Percentiles rank a stretch among this genome's conserved stretches.
phyloP scores from a whole-genome alignment of 1,139 yeast genomes.

The Suhomyces anneliseae region DNA sequence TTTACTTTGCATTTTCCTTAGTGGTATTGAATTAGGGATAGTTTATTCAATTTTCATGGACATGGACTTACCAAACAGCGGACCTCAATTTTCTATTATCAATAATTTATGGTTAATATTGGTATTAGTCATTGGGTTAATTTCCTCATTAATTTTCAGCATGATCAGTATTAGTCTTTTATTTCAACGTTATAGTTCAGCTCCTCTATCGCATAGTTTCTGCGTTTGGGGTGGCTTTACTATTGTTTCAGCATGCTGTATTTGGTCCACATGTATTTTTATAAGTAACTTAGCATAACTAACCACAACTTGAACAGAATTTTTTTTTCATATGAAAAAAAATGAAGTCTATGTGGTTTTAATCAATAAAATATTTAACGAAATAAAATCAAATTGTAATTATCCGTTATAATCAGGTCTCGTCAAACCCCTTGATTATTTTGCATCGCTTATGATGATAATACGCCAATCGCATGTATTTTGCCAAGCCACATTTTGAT shows the following conservation, averaged over 20 bases:
- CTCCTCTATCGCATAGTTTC: constrained; percentile 29
- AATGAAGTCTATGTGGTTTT: too few relatives aligned
- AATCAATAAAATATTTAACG: too few relatives aligned
- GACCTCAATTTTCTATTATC: constrained; percentile 22
- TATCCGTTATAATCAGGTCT: too few relatives aligned
- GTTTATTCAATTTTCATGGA: constrained; percentile 34
- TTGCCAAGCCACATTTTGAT: too few relatives aligned
- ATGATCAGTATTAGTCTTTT: constrained; percentile 34
- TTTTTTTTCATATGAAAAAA: too few relatives aligned
- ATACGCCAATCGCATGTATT: too few relatives aligned
- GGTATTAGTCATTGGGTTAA: constrained; percentile 34
- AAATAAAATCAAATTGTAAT: background rate
- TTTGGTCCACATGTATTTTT: constrained; percentile 21
- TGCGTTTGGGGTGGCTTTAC: constrained; percentile 33
- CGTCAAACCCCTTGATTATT: too few relatives aligned
- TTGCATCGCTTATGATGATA: too few relatives aligned
- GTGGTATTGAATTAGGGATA: constrained; percentile 48
- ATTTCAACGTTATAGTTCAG: constrained; percentile 27
- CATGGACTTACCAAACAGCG: constrained; percentile 18
- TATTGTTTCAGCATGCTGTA: constrained; percentile 27
- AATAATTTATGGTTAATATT: constrained; percentile 37
- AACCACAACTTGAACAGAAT: background rate
- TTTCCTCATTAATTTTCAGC: constrained; percentile 35
- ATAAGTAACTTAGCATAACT: background rate
- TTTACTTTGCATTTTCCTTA: constrained; percentile 36